Base-by-base conservation (phyloP, 2,329 filamentous ascomycete species). In the Ustulina deusta region DNA sequence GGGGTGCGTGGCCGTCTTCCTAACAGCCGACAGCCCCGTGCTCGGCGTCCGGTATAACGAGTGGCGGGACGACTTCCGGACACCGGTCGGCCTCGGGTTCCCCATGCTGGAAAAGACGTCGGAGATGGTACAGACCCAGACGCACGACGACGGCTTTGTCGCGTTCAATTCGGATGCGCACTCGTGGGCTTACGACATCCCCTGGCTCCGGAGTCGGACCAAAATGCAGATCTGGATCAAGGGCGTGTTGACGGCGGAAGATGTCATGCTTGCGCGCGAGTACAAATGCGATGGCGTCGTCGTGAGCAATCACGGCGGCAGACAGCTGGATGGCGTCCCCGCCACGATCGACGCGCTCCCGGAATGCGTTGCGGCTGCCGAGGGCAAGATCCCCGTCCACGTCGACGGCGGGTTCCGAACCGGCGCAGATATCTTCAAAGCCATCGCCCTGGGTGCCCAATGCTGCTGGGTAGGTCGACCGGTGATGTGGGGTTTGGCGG, bases 21-120 rank as follows among this genome's bases (percentile, higher is more conserved):
- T 87, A 3, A 84, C 85, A 22, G 84, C 85, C 3, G 85, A 87
- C 69, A 82, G 81, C 0, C 85, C 85, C 0, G 81, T 86, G 1
- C 77, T 87, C 0, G 85, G 85, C 0, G 81, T 82, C 29, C 78
- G 85, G 1, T 78, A 84, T 51, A 83, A 85, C 44, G 84, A 87
- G 72, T 81, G 81, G 71, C 80, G 83, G 7, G 85, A 85, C 65
- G 80, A 84, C 49, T 88, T 86, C 74, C 75, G 77, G 2, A 79
- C 84, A 1, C 84, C 84, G 5, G 74, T 73, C 13, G 75, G 77
- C 0, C 64, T 78, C 17, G 7, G 9, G 0, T 68, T 69, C 25
- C 68, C 68, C 6, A 69, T 57, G 22, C 59, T 54, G 20, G 68
- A 69, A 10, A 68, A 10, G 44, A 69, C 68, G 2, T 60, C 60